Base-by-base conservation (phyloP, 495 filamentous ascomycete genomes). In the Aspergillus nanangensis region DNA sequence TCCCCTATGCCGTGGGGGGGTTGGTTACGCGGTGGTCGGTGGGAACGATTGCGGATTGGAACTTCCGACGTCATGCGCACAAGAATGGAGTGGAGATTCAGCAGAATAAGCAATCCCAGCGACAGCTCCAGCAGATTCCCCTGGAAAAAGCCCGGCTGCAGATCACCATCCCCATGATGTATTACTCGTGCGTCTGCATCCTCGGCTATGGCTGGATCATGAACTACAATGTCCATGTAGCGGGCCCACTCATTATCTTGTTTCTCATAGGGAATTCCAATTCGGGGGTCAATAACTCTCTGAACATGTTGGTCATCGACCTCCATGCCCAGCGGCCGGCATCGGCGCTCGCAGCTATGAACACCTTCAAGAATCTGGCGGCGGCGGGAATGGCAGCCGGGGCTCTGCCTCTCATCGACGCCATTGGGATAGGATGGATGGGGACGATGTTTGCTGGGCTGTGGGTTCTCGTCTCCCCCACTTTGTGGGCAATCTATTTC, bases 121-220 rank as follows among this genome's bases (percentile, higher is more conserved):
- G 75, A 10, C 63, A 73, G 20, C 53, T 74, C n/a, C 43, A 44
- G 2, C 38, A 53, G 0, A 65, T 74, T 32, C 55, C 63, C 8
- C 62, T 75, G 42, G 69, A 59, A 18, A 36, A 20, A 2, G 44
- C 47, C 0, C 64, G 74, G 0, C 53, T 79, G 8, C 31, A 60
- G 15, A 53, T 74, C 25, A 55, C 57, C 0, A 38, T 72, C 5
- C 62, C 65, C 5, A 43, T 74, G 8, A 50, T 72, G 7, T 64
- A 69, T 38, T 2, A 65, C 4, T 54, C 53, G 0, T 49, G 53
- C 29, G 38, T 54, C 3, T 44, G 51, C 2, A 48, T 74, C 10
- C 44, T 76, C 11, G 58, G 57, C 0, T 80, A 75, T 49, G 71
- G 72, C 23, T 80, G 76, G 75, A 60, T 67, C 1, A 67, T 76